Conservation (phyloP, 768 basidiomycete genomes). For the Hemileccinum rubropunctum region DNA sequence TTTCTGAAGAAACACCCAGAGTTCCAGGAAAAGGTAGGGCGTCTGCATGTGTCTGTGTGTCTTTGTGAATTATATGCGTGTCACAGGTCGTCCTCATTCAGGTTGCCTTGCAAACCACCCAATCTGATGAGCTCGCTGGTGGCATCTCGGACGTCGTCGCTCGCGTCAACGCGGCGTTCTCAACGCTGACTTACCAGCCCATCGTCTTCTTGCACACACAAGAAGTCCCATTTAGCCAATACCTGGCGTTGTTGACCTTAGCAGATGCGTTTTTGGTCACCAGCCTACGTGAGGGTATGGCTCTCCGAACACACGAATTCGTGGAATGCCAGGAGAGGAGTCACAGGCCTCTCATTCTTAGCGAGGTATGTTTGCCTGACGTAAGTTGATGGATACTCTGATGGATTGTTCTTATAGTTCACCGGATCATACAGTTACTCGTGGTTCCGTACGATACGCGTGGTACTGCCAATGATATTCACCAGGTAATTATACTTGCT, state of each 20-base stretch:
- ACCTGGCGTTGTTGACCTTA: conserved; percentile 75
- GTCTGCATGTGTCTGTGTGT: background rate
- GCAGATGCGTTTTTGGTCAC: conserved; percentile 87
- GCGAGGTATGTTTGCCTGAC: conserved; percentile 51
- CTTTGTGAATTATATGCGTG: background rate
- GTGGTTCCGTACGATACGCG: conserved; percentile 81
- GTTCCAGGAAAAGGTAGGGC: conserved; percentile 65
- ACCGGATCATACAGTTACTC: conserved; percentile 85
- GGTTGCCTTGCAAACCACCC: conserved; percentile 80
- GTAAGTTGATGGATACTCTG: background rate
- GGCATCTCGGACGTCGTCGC: conserved; percentile 71
- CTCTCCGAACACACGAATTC: conserved; percentile 73
- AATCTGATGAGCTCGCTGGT: conserved; percentile 70
- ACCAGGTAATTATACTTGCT: conserved; percentile 34
- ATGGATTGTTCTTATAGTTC: conserved; percentile 45
- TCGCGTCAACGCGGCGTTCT: conserved; percentile 80
- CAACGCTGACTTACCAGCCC: conserved; percentile 83
- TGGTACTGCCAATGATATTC: conserved; percentile 80
- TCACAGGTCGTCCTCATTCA: conserved; percentile 78
- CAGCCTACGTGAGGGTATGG: conserved; percentile 87
- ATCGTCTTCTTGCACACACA: conserved; percentile 83
- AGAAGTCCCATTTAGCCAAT: conserved; percentile 83
- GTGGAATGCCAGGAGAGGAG: conserved; percentile 77
- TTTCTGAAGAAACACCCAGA: conserved; percentile 81
- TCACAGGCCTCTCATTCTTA: conserved; percentile 72